Evolutionary conservation across 139 green algal genomes (phyloP).

Genomic region (Chlamydomonas incerta): DNA sequence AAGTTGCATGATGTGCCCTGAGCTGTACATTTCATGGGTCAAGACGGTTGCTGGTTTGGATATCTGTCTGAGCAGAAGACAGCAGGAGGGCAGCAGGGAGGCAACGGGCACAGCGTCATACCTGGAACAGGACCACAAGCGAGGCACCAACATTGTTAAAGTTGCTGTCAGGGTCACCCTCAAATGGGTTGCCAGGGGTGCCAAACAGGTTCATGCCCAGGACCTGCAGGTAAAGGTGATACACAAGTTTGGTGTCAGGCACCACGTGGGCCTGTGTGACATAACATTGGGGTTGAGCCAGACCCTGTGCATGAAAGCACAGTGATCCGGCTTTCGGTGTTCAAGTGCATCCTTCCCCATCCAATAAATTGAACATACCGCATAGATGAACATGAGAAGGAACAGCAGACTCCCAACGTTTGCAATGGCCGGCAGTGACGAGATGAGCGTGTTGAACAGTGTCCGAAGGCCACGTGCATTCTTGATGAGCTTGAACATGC

Average conservation of each 20-base stretch:
- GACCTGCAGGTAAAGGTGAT: slow-evolving; percentile 47
- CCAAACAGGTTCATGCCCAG: slow-evolving; percentile 82
- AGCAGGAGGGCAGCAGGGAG: too few species aligned
- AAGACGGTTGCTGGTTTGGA: too few species aligned
- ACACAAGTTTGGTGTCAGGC: too few species aligned
- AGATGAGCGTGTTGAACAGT: slow-evolving; percentile 79
- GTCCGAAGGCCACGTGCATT: slow-evolving; percentile 71
- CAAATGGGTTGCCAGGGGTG: slow-evolving; percentile 33
- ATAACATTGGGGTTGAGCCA: too few species aligned
- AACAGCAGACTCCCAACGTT: slow-evolving; percentile 75
- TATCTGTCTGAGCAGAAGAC: too few species aligned
- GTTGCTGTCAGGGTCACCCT: slow-evolving; percentile 63
- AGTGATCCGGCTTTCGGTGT: too few species aligned
- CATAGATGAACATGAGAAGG: slow-evolving; percentile 81
- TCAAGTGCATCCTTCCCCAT: too few species aligned
- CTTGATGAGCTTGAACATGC: slow-evolving; percentile 74
- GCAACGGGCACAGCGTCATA: neutral
- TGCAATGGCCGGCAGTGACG: slow-evolving; percentile 72
- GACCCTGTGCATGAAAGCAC: too few species aligned
- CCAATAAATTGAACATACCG: too few species aligned
- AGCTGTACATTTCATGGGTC: too few species aligned
- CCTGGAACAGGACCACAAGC: slow-evolving; percentile 40
- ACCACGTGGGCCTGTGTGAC: too few species aligned
- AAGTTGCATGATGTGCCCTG: too few species aligned
- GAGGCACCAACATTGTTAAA: slow-evolving; percentile 62